Conservation (phyloP, 2,329 filamentous ascomycete genomes). For the Neonectria faginata region DNA sequence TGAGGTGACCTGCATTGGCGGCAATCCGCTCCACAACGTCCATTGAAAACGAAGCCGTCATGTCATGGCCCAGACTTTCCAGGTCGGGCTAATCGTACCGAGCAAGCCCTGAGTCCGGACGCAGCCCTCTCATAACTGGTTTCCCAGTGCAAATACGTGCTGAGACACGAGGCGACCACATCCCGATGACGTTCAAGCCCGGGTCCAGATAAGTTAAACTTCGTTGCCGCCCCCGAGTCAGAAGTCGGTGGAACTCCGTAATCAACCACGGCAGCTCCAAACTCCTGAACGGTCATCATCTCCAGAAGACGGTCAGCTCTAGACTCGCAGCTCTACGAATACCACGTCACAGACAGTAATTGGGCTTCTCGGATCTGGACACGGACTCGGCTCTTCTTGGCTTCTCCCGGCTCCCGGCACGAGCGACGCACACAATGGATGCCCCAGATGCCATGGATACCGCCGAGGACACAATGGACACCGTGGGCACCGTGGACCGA, state of each 20-base stretch:
- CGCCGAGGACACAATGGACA: conserved; percentile 35
- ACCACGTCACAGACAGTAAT: neutral
- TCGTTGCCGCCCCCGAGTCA: conserved; percentile 7
- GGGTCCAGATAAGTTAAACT: conserved; percentile 20
- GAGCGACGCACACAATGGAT: conserved; percentile 28
- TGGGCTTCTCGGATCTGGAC: conserved; percentile 8
- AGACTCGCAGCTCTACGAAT: conserved; percentile 6
- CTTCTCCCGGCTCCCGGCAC: conserved; percentile 13
- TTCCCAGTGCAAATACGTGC: conserved; percentile 4
- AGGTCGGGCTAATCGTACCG: conserved; percentile 15
- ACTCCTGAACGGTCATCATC: neutral
- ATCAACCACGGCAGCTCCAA: neutral
- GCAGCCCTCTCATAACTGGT: conserved; percentile 12
- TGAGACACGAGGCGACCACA: conserved; percentile 8
- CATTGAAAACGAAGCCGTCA: conserved; percentile 20
- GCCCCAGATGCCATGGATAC: conserved; percentile 37
- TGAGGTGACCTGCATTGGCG: conserved; percentile 24
- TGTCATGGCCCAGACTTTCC: neutral
- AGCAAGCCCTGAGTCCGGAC: conserved; percentile 23
- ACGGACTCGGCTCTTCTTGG: conserved; percentile 21
- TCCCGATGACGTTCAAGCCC: conserved; percentile 15
- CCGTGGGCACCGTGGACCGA: conserved; percentile 35
- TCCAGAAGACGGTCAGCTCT: neutral
- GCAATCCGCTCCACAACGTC: conserved; percentile 15
- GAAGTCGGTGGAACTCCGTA: neutral